A percentile compares a stretch with the other conserved stretches of the same genome.
These are phyloP conservation scores for Arxiozyma slooffiae DNA, from an alignment of 1,139 yeast species.

Conservation along the genomic window DNA sequence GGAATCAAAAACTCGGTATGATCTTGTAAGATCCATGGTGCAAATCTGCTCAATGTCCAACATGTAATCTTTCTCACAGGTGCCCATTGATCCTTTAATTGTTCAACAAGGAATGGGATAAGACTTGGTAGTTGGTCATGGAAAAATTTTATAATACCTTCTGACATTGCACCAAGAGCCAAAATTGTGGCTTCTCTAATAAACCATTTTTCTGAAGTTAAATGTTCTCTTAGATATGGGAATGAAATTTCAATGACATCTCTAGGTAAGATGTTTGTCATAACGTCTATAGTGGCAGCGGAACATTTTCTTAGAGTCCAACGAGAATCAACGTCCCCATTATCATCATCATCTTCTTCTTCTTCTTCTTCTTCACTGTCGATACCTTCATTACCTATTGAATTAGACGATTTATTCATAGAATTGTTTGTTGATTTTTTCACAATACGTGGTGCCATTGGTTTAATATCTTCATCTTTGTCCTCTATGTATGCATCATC, in stretches of 20 bases:
- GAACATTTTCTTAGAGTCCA: slow-evolving; percentile 93
- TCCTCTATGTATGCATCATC: slow-evolving; percentile 65
- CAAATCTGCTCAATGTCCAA: slow-evolving; percentile 87
- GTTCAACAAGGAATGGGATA: slow-evolving; percentile 75
- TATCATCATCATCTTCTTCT: slow-evolving; percentile 27
- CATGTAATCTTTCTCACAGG: slow-evolving; percentile 88
- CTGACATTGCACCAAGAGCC: slow-evolving; percentile 92
- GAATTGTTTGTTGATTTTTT: slow-evolving; percentile 27
- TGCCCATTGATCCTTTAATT: slow-evolving; percentile 66
- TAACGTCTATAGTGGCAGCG: slow-evolving; percentile 81
- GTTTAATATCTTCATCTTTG: slow-evolving; percentile 78
- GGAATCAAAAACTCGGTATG: slow-evolving; percentile 65
- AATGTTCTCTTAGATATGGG: slow-evolving; percentile 65
- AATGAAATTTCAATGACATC: slow-evolving; percentile 58
- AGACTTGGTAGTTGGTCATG: slow-evolving; percentile 66
- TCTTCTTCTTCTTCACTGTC: slow-evolving; percentile 20
- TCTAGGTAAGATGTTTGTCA: slow-evolving; percentile 60
- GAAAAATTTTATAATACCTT: slow-evolving; percentile 70
- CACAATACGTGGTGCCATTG: slow-evolving; percentile 65
- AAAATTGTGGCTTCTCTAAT: slow-evolving; percentile 86
- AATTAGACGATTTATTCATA: slow-evolving; percentile 33
- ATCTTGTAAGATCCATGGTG: slow-evolving; percentile 69
- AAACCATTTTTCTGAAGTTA: slow-evolving; percentile 70
- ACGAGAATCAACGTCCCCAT: slow-evolving; percentile 38
- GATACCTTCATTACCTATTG: slow-evolving; percentile 27